Base-by-base conservation (phyloP, 208 protist species). In the Crithidia sp. region DNA sequence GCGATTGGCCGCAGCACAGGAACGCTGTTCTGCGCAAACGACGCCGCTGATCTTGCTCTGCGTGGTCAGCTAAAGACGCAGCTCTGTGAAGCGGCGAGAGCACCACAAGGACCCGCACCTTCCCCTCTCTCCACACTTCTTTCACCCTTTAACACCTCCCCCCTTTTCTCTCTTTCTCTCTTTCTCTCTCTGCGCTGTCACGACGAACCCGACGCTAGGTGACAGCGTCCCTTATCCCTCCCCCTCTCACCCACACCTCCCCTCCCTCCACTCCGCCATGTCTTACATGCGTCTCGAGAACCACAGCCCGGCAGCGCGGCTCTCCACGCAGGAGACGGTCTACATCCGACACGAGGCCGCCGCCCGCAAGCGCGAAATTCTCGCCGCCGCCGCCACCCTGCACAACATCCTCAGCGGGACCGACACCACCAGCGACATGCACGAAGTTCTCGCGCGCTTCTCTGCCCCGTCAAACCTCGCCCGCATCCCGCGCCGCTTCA, bases 251-350 rank as follows among this genome's bases (percentile, higher is more conserved):
- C 54, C 28, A 40, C 16, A 6, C 16, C 54, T 13, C 4, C 5
- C 54, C 19, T 4, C 28, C 7, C 16, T 4, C 28, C 17, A 19
- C 39, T 47, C 7, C 4, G 28, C 17, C 3, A 66, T 66, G 61
- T 43, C 43, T 2, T 61, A 28, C 50, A 62, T 61, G 61, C 70
- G 67, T 36, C 59, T 67, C 8, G 50, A 52, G 60, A 67, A 60
- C 70, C 45, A 62, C 60, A 67, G 54, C 60, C 36, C 41, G 39
- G 19, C 52, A 10, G 16, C 60, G 2, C 39, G 37, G 52, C 60
- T 68, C 44, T 67, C 40, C 7, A 59, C 58, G 52, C 61, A 66
- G 28, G 61, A 66, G 45, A 8, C 41, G 7, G 28, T 50, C 28
- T 7, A 45, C n/a, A 41, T 65, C 17, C 57, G 36, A 14, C 57